Conservation (phyloP, 179 eudicot species). For the Carnegiea gigantea region DNA sequence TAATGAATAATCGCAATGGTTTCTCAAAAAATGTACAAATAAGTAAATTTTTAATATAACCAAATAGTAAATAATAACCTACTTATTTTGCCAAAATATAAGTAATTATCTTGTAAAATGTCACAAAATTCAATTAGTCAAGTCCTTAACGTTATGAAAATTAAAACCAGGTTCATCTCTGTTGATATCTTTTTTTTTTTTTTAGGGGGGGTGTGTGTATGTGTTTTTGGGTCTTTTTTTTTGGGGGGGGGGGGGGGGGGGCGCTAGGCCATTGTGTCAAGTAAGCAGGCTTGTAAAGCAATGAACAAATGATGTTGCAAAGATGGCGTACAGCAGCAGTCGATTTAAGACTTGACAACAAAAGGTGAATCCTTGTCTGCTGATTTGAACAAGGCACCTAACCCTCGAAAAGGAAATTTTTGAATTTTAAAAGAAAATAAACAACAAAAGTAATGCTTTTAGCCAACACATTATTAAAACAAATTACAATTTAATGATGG, state of each 20-base stretch:
- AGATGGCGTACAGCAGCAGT: constrained; percentile 10
- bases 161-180: no score
- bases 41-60: no score
- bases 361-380: background rate
- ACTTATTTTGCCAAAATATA: no score
- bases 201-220: no score
- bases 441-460: background rate
- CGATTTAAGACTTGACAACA: constrained; percentile 16
- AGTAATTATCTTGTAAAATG: no score
- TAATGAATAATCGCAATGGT: no score
- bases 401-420: background rate
- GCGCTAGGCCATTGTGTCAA: background rate
- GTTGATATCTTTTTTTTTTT: no score
- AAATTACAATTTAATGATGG: constrained; percentile 15
- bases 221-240: background rate
- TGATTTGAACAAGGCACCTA: background rate
- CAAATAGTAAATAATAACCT: no score
- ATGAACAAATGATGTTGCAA: background rate
- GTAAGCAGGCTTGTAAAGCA: background rate
- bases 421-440: background rate
- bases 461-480: background rate
- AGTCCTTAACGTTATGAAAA: no score
- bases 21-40: no score
- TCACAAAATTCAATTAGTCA: no score
- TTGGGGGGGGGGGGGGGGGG: background rate